Percentiles rank a stretch among this genome's conserved stretches.
phyloP scores from a whole-genome alignment of 768 basidiomycete species.

The Phaffia tasmanica region DNA sequence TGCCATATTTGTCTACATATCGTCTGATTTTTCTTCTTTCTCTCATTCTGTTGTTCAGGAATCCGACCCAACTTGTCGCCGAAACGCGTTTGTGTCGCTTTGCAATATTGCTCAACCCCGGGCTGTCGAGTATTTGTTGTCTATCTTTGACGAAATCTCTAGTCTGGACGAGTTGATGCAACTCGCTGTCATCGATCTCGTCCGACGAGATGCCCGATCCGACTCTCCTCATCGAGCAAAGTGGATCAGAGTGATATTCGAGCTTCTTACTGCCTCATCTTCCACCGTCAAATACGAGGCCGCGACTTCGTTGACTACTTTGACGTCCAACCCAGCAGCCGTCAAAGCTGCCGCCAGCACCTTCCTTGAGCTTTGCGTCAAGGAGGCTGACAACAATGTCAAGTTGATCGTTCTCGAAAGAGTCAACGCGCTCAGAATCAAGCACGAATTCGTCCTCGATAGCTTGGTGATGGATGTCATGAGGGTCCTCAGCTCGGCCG shows the following conservation, averaged over 20 bases:
- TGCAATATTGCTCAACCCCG: constrained; percentile 65
- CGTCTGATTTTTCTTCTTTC: not conserved
- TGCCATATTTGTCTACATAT: not conserved
- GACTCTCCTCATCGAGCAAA: constrained; percentile 50
- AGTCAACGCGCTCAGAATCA: constrained; percentile 65
- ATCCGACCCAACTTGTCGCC: constrained; percentile 88
- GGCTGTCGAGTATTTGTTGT: constrained; percentile 81
- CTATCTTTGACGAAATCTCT: constrained; percentile 70
- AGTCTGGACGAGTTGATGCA: constrained; percentile 83
- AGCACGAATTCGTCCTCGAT: constrained; percentile 76
- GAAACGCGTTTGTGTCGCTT: constrained; percentile 93
- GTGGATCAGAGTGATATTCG: constrained; percentile 88
- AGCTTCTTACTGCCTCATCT: constrained; percentile 75
- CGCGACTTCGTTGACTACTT: constrained; percentile 80
- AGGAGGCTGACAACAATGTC: constrained; percentile 98
- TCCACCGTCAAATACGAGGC: constrained; percentile 91
- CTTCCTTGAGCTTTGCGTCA: constrained; percentile 76
- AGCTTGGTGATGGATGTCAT: constrained; percentile 90
- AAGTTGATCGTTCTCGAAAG: constrained; percentile 94
- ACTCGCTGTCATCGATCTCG: constrained; percentile 89
- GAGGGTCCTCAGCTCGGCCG: constrained; percentile 51
- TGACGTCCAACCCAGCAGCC: constrained; percentile 91
- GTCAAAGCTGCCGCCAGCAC: constrained; percentile 87
- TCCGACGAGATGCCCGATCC: constrained; percentile 53
- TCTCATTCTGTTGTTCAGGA: constrained; percentile 41